Evolutionary conservation across 148 eudicot genomes (phyloP), one percentile per base, ranked within the genome.

Genomic region (Beta vulgaris): DNA sequence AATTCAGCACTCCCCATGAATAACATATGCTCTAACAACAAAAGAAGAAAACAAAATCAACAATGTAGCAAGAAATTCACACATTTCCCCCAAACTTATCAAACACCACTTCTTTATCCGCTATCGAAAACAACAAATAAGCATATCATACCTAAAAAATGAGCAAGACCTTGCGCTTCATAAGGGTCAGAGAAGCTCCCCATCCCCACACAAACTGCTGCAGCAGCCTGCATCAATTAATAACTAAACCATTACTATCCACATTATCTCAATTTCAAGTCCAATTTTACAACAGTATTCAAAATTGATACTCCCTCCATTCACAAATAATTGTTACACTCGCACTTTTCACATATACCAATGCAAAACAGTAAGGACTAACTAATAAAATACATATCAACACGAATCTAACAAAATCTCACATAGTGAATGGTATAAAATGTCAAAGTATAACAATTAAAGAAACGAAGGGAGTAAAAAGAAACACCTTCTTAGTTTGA

Each of bases 121-220:
- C n/a, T n/a, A n/a, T n/a, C n/a, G n/a, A n/a, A 64, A 51, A 23
- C 19, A 35, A 51, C 8, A 35, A 10, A 26, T n/a, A 8, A 3
- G 21, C 21, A 59, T 9, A 34, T 23, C 76, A 74, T 79, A 94
- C 98, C 98, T 88, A 94, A 78, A 66, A 94, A 94, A 75, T 94
- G 98, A 35, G 98, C 98, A 77, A 94, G 90, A 48, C 98, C 98
- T 90, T 94, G 98, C 3, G 98, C 98, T 76, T 91, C 96, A n/a
- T 80, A 77, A 29, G 98, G 98, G 73, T 94, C 98, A 61, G 91
- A 81, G 69, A 94, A 88, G 86, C 98, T 94, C 65, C 98, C 98
- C 86, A 90, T 88, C 36, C 93, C 96, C 18, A 94, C 98, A 71
- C 93, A 88, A 87, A 94, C 84, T 74, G 98, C 98, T 25, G 96